Base-by-base conservation (phyloP, 2,329 filamentous ascomycete species). In the Diaporthe sp. region DNA sequence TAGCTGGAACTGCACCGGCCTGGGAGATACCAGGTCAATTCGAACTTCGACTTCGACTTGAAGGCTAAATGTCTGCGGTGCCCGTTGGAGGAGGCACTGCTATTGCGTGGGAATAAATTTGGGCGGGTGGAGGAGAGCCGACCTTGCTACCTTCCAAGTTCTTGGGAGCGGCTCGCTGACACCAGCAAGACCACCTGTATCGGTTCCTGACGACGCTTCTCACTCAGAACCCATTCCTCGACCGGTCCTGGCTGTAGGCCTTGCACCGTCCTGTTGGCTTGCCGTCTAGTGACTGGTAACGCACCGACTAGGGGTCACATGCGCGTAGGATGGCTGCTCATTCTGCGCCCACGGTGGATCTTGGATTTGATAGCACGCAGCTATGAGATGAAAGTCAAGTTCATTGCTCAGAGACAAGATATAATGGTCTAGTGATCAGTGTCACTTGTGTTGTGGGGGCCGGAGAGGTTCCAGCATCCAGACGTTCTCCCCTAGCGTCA, bases 271-370 rank as follows among this genome's bases (percentile, higher is more conserved):
- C 31, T 39, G 20, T 34, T 51, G 63, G 25, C n/a, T 13, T 28
- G 15, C 42, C 17, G 63, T 51, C 63, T 53, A 68, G 65, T 53
- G 65, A 49, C 31, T 12, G 47, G 65, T 68, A n/a, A 68, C 39
- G 47, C 31, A 34, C 22, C 22, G 47, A 53, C 65, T 39, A 34
- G 44, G 53, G 47, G 28, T 25, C 63, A 37, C 28, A 51, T 51
- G 44, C 34, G 17, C 12, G n/a, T 37, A 15, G 61, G 25, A 34
- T 51, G 44, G 13, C 63, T 51, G 42, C 20, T 17, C 12, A 25
- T 10, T 51, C 31, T 44, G 44, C 44, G n/a, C 61, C 3, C 20
- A 17, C 28, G 37, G 12, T 51, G 44, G 28, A 49, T 34, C 25
- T 34, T 10, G 61, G 28, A 28, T 7, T 20, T 49, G 1, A 8